Percentiles rank a stretch among this genome's conserved stretches.
These are phyloP conservation scores for Phytopythium boreale DNA, from an alignment of 352 stramenopile genomes.

Conservation along the genomic window DNA sequence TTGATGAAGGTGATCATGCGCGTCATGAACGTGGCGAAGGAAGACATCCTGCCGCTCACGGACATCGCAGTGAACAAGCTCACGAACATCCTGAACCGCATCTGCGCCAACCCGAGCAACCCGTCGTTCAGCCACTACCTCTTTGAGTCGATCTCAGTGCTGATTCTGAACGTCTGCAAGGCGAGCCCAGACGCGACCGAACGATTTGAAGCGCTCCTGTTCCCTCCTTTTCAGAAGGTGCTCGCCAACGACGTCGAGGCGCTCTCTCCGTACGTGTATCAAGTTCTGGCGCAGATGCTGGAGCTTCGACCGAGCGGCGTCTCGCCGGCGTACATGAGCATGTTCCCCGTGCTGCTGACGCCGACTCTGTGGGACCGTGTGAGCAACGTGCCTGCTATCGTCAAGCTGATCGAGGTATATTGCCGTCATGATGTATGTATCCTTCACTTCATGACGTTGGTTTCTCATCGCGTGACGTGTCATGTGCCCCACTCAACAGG, in stretches of 20 bases:
- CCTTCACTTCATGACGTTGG: not conserved
- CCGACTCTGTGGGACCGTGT: constrained; percentile 94
- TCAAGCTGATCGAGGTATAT: constrained; percentile 90
- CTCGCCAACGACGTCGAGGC: constrained; percentile 95
- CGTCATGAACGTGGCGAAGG: constrained; percentile 90
- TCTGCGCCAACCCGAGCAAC: constrained; percentile 98
- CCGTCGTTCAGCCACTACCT: constrained; percentile 99
- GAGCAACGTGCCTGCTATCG: constrained; percentile 97
- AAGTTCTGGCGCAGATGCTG: constrained; percentile 98
- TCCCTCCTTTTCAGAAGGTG: constrained; percentile 97
- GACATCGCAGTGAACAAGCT: constrained; percentile 95
- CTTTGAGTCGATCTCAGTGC: constrained; percentile 97
- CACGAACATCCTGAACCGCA: constrained; percentile 89
- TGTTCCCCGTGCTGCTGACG: constrained; percentile 95
- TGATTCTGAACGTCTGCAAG: constrained; percentile 93
- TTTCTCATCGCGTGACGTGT: not conserved
- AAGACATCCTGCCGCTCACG: constrained; percentile 91
- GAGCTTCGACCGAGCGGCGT: constrained; percentile 90
- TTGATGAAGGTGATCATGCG: constrained; percentile 99
- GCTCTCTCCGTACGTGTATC: constrained; percentile 97
- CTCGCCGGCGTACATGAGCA: constrained; percentile 91
- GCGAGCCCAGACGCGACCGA: constrained; percentile 69
- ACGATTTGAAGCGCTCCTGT: constrained; percentile 95
- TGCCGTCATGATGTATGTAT: not conserved
- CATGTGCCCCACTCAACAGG: constrained; percentile 22